phyloP scores from a whole-genome alignment of 2,329 filamentous ascomycete species.

The Fusarium oligoseptatum region DNA sequence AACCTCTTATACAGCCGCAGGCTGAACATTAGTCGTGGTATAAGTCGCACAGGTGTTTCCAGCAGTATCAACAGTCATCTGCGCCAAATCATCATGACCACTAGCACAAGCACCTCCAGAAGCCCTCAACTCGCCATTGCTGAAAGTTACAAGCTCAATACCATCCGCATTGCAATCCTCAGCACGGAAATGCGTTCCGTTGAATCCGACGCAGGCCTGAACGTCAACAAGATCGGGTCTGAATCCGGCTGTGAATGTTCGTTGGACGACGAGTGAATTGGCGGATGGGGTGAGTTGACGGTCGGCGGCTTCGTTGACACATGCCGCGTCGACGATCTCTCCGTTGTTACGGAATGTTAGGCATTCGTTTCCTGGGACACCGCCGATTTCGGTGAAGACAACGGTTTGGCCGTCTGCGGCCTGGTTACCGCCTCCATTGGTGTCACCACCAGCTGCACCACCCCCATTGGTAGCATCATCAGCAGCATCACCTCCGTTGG shows the following conservation, averaged over 20 bases:
- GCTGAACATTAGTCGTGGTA: conserved; percentile 20
- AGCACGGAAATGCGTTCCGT: conserved; percentile 31
- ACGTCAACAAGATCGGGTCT: conserved; percentile 26
- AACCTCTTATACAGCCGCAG: conserved; percentile 9
- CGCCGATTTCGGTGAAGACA: conserved; percentile 27
- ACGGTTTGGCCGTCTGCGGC: conserved; percentile 24
- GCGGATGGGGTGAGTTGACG: conserved; percentile 27
- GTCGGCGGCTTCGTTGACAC: conserved; percentile 28
- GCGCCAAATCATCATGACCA: conserved; percentile 23
- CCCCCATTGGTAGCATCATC: neutral
- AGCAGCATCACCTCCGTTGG: neutral
- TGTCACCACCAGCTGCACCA: neutral
- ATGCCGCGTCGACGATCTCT: conserved; percentile 35
- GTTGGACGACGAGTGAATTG: conserved; percentile 25
- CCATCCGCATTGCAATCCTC: conserved; percentile 24
- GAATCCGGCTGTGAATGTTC: conserved; percentile 33
- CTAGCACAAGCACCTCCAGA: conserved; percentile 26
- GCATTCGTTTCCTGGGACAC: conserved; percentile 33
- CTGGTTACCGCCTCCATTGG: neutral
- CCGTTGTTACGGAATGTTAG: conserved; percentile 36
- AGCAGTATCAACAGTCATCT: conserved; percentile 21
- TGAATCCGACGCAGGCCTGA: conserved; percentile 33
- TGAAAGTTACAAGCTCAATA: conserved; percentile 27
- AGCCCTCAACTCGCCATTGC: conserved; percentile 22
- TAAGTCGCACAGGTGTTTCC: conserved; percentile 20